phyloP scores from a whole-genome alignment of 2,329 filamentous ascomycete genomes.

The Diaporthe eres region DNA sequence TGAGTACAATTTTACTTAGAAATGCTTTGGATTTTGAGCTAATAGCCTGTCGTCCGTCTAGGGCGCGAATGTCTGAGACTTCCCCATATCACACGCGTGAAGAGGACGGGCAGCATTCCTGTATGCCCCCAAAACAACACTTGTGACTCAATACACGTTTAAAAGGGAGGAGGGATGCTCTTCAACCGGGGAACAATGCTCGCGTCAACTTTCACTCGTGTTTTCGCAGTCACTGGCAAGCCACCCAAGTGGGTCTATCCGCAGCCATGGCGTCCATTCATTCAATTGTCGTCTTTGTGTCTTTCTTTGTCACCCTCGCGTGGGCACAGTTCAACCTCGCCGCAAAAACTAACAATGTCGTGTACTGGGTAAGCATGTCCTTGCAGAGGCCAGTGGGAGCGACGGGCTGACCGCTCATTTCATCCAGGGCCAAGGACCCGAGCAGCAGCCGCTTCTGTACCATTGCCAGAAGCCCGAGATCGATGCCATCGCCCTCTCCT shows the following conservation, averaged over 20 bases:
- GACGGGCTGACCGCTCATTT: constrained; percentile 6
- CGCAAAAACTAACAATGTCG: constrained; percentile 56
- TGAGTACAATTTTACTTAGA: not conserved
- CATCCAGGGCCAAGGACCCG: constrained; percentile 56
- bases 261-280: constrained; percentile 31
- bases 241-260: constrained; percentile 27
- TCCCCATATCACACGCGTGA: constrained; percentile 15
- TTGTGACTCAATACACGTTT: not conserved
- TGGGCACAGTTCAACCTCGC: constrained; percentile 47
- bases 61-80: constrained; percentile 12
- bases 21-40: constrained; percentile 2
- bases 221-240: constrained; percentile 26
- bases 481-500: constrained; percentile 60
- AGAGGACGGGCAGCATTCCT: not conserved
- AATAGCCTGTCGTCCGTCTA: not conserved
- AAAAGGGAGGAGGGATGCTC: constrained; percentile 6
- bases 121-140: not conserved
- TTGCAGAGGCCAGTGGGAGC: not conserved
- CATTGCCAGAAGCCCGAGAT: constrained; percentile 57
- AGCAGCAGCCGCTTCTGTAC: constrained; percentile 53
- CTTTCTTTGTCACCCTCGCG: not conserved
- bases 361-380: constrained; percentile 56
- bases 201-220: constrained; percentile 22
- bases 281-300: constrained; percentile 15
- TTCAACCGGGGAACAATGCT: not conserved